These are phyloP conservation scores for Crucihimalaya himalaica DNA, from an alignment of 345 rosid species.

Conservation along the genomic window DNA sequence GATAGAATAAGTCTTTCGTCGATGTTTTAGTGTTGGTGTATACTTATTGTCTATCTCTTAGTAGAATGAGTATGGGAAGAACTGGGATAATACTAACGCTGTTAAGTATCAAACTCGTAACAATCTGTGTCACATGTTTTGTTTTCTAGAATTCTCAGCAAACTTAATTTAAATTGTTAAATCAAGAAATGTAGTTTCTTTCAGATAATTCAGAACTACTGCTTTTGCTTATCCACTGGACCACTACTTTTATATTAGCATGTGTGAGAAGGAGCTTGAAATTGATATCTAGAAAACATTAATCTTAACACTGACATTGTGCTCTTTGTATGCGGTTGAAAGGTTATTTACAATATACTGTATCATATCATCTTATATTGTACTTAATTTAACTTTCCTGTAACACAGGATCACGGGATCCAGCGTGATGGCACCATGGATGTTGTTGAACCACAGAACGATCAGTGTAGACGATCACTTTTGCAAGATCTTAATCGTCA, in stretches of 20 bases:
- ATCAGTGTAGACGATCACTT: constrained; percentile 63
- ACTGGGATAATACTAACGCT: constrained; percentile 3
- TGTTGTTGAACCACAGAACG: constrained; percentile 52
- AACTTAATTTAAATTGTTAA: neutral
- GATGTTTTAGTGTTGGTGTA: neutral
- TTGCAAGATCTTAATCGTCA: constrained; percentile 84
- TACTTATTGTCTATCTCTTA: neutral
- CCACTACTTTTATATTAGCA: neutral
- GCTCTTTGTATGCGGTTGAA: constrained; percentile 2
- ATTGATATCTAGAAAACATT: neutral
- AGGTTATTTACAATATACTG: neutral
- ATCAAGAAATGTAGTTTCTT: constrained; percentile 1
- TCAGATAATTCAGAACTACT: neutral
- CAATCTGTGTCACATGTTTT: neutral
- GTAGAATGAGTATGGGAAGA: neutral
- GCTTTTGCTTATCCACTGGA: neutral
- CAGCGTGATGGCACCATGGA: constrained; percentile 70
- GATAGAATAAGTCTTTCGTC: neutral
- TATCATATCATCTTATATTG: neutral
- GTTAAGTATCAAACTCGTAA: constrained; percentile 1
- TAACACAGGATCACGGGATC: constrained; percentile 77
- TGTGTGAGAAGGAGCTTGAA: neutral
- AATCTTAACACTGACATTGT: neutral
- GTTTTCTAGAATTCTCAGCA: neutral
- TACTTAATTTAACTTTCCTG: constrained; percentile 1